Evolutionary conservation across 2,329 filamentous ascomycete genomes (phyloP).

Genomic region (Pseudocercospora cruenta): DNA sequence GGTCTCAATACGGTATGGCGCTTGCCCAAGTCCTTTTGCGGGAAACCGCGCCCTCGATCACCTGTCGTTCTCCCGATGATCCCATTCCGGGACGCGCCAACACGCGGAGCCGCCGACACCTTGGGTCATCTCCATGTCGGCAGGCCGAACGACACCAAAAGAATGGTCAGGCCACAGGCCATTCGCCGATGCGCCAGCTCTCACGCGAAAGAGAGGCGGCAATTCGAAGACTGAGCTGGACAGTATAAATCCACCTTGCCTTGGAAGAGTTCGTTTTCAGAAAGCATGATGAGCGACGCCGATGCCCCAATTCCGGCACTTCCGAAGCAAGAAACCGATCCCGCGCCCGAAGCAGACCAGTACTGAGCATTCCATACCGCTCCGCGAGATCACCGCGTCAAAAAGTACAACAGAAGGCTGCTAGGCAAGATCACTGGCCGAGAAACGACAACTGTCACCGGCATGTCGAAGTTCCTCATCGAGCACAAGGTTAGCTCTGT

Average conservation of each 20-base stretch:
- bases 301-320: neutral
- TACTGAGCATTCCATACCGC: constrained; percentile 2
- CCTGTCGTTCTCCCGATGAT: neutral
- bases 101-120: constrained; percentile 1
- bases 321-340: constrained; percentile 2
- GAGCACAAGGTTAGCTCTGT: constrained; percentile 9
- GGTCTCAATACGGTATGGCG: neutral
- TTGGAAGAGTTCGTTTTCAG: neutral
- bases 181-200: neutral
- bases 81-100: neutral
- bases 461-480: constrained; percentile 6
- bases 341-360: constrained; percentile 7
- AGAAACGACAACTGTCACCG: neutral
- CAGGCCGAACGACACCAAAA: neutral
- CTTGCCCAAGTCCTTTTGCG: constrained; percentile 4
- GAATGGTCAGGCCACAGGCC: constrained; percentile 4
- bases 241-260: neutral
- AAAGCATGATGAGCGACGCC: constrained; percentile 7
- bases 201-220: constrained; percentile 6
- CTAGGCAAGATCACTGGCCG: constrained; percentile 4
- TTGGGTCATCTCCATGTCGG: constrained; percentile 7
- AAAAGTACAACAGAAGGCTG: constrained; percentile 9
- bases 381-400: constrained; percentile 3
- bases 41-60: constrained; percentile 1
- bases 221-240: neutral